phyloP scores from a whole-genome alignment of 2,329 filamentous ascomycete species.

The Pezicula radicicola region DNA sequence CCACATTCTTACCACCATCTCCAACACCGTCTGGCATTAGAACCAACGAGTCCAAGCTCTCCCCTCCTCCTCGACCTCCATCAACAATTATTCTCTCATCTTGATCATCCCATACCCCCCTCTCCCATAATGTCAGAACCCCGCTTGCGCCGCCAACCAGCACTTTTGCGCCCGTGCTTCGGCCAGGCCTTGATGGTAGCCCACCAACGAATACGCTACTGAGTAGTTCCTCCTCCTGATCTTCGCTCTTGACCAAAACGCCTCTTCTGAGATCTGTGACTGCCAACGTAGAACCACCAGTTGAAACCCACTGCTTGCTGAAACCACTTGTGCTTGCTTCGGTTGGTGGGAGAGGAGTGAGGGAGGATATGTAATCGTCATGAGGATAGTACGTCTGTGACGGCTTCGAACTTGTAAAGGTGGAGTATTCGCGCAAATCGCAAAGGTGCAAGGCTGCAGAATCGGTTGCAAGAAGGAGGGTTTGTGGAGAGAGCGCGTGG shows the following conservation, averaged over 20 bases:
- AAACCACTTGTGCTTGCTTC: constrained; percentile 82
- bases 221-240: constrained; percentile 93
- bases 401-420: constrained; percentile 58
- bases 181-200: constrained; percentile 58
- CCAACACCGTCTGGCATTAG: constrained; percentile 69
- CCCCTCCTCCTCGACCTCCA: constrained; percentile 57
- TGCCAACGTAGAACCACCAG: constrained; percentile 85
- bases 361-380: constrained; percentile 86
- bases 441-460: constrained; percentile 85
- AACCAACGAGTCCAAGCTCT: constrained; percentile 77
- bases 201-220: constrained; percentile 76
- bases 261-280: constrained; percentile 86
- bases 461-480: constrained; percentile 85
- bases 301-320: constrained; percentile 92
- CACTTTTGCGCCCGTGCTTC: constrained; percentile 71
- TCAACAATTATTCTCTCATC: constrained; percentile 84
- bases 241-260: constrained; percentile 83
- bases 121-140: constrained; percentile 89
- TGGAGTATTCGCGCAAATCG: constrained; percentile 66
- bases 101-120: constrained; percentile 92
- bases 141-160: constrained; percentile 75
- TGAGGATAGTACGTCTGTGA: constrained; percentile 83
- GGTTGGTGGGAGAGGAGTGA: constrained; percentile 78
- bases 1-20: constrained; percentile 67
- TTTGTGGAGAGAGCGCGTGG: constrained; percentile 82